Percentiles rank a stretch among this genome's conserved stretches.
Evolutionary conservation across 495 filamentous ascomycete species (phyloP).

Genomic region (Sordaria brevicollis): DNA sequence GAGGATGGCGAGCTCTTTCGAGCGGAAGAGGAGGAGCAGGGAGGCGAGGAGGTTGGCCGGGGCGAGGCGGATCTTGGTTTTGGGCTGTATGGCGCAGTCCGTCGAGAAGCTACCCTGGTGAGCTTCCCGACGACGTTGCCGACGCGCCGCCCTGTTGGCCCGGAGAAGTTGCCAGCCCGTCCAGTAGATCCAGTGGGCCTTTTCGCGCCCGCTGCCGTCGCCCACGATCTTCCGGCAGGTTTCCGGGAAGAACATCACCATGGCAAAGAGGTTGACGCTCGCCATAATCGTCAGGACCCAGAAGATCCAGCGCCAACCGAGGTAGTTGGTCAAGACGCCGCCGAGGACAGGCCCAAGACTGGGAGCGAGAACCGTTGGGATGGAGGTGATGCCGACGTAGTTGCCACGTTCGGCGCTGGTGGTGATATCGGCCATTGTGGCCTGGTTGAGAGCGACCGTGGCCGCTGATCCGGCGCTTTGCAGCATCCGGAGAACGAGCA

Average conservation of each 20-base stretch:
- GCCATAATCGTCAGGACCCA: slow-evolving; percentile 53
- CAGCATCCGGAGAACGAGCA: slow-evolving; percentile 44
- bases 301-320: slow-evolving; percentile 60
- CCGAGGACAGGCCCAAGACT: slow-evolving; percentile 34
- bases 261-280: slow-evolving; percentile 28
- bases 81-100: not conserved
- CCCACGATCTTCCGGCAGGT: slow-evolving; percentile 56
- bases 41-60: slow-evolving; percentile 51
- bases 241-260: slow-evolving; percentile 45
- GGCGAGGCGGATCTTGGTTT: slow-evolving; percentile 26
- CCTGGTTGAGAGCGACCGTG: slow-evolving; percentile 42
- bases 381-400: slow-evolving; percentile 29
- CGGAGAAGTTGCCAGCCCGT: slow-evolving; percentile 27
- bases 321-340: slow-evolving; percentile 45
- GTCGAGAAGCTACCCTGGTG: accelerated
- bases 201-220: slow-evolving; percentile 46
- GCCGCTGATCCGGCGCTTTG: slow-evolving; percentile 47
- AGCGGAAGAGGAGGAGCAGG: slow-evolving; percentile 41
- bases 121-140: not conserved
- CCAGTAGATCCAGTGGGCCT: slow-evolving; percentile 19
- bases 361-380: slow-evolving; percentile 29
- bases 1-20: slow-evolving; percentile 51
- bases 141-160: slow-evolving; percentile 3
- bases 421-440: slow-evolving; percentile 44
- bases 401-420: slow-evolving; percentile 42